phyloP scores from a whole-genome alignment of 2,329 filamentous ascomycete genomes.

The Neofusicoccum laricinum region DNA sequence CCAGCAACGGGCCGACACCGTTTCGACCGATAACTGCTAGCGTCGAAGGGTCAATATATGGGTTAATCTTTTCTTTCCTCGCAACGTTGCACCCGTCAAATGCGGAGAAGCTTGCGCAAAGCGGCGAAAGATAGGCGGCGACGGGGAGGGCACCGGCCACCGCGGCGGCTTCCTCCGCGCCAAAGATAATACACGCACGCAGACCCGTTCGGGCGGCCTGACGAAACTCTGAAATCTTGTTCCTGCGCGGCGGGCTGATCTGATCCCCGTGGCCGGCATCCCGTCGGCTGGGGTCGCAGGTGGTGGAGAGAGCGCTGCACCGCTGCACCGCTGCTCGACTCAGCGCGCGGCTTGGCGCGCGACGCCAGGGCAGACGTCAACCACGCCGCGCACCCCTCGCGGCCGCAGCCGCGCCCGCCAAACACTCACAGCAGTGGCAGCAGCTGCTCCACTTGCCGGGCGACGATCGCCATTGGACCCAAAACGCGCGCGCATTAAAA shows the following conservation, averaged over 20 bases:
- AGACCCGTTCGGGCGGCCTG: background rate
- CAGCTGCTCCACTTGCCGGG: background rate
- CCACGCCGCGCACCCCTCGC: background rate
- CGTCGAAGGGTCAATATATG: background rate
- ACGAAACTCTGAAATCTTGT: background rate
- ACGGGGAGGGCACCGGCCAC: background rate
- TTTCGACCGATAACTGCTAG: conserved; percentile 7
- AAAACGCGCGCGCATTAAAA: conserved; percentile 4
- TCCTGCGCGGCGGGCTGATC: background rate
- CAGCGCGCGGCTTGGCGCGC: background rate
- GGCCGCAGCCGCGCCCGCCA: background rate
- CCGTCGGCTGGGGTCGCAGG: background rate
- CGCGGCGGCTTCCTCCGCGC: background rate
- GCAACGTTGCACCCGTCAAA: conserved; percentile 10
- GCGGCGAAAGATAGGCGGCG: background rate
- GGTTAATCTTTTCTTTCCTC: conserved; percentile 12
- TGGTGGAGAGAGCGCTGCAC: background rate
- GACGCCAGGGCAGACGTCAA: conserved; percentile 8
- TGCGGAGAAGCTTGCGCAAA: conserved; percentile 8
- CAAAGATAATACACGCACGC: conserved; percentile 1
- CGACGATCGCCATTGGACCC: conserved; percentile 4
- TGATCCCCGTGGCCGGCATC: background rate
- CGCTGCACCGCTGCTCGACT: no score
- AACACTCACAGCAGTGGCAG: background rate
- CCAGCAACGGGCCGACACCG: background rate